Percentiles rank a stretch among this genome's conserved stretches.
Conservation (phyloP, 257 asterid species). For the Henckelia pumila region DNA sequence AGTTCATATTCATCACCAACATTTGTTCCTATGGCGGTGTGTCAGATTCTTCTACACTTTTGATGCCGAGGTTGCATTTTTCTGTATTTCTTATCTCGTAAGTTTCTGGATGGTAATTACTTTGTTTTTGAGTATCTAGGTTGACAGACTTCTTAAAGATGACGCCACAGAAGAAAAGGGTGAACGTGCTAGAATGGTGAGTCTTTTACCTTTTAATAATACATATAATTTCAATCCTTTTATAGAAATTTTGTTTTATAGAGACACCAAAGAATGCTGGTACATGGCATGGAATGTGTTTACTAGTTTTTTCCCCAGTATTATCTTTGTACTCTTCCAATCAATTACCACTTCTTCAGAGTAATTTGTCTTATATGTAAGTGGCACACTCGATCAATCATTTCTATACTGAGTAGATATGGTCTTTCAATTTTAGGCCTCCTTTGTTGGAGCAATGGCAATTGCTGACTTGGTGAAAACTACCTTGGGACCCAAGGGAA, state of each 20-base stretch:
- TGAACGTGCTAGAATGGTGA: conserved; percentile 93
- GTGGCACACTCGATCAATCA: conserved; percentile 2
- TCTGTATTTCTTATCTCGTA: not conserved
- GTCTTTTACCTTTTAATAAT: conserved; percentile 18
- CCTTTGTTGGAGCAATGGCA: conserved; percentile 96
- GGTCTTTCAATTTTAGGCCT: conserved; percentile 47
- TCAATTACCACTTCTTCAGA: not conserved
- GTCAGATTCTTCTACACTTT: conserved; percentile 20
- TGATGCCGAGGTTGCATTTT: conserved; percentile 8
- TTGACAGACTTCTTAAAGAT: conserved; percentile 68
- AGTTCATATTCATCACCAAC: conserved; percentile 16
- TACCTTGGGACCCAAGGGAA: conserved; percentile 96
- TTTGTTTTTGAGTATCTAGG: conserved; percentile 32
- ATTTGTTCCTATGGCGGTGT: conserved; percentile 36
- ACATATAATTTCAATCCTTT: not conserved
- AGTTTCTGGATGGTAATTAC: not conserved
- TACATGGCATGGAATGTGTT: not conserved
- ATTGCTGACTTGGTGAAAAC: conserved; percentile 94
- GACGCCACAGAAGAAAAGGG: conserved; percentile 98
- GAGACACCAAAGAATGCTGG: not conserved
- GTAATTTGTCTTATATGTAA: not conserved
- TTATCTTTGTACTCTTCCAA: conserved; percentile 1
- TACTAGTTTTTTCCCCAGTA: not conserved
- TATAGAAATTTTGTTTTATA: not conserved
- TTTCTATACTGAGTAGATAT: conserved; percentile 22